Percentiles rank a stretch among this genome's conserved stretches.
Evolutionary conservation across 768 basidiomycete genomes (phyloP).

Genomic region (Pleurotus sapidus): DNA sequence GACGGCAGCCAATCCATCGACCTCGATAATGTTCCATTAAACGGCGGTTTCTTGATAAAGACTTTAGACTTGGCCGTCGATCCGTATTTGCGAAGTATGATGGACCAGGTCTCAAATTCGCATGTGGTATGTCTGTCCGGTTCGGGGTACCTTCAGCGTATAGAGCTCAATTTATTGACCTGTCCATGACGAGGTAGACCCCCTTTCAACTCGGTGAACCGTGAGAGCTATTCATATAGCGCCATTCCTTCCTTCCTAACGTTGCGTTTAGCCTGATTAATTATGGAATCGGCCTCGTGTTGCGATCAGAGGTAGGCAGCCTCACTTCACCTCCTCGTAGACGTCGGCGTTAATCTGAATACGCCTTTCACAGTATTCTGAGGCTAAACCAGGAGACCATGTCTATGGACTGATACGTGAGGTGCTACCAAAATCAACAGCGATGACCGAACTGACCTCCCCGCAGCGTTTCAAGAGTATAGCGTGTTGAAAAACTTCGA

Average conservation of each 20-base stretch:
- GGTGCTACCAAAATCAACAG: neutral
- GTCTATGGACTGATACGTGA: slow-evolving; percentile 16
- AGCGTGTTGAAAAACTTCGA: slow-evolving; percentile 5
- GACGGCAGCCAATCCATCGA: slow-evolving; percentile 42
- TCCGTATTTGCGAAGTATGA: slow-evolving; percentile 36
- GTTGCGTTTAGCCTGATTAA: slow-evolving; percentile 8
- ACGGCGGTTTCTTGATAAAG: slow-evolving; percentile 41
- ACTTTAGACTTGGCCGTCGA: slow-evolving; percentile 42
- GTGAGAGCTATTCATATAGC: neutral
- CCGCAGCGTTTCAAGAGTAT: slow-evolving; percentile 11
- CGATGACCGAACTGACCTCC: neutral
- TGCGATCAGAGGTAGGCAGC: slow-evolving; percentile 11
- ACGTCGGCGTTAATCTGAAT: too few species aligned
- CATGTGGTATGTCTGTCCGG: slow-evolving; percentile 1
- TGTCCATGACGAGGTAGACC: neutral
- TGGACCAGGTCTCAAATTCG: slow-evolving; percentile 18
- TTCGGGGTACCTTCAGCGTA: neutral
- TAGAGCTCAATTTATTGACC: neutral
- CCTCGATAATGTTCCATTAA: slow-evolving; percentile 31
- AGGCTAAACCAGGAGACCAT: slow-evolving; percentile 19
- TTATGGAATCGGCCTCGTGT: slow-evolving; percentile 14
- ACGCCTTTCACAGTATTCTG: neutral
- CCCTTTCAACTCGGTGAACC: slow-evolving; percentile 9
- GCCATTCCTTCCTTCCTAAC: neutral
- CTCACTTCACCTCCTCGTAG: neutral